These are phyloP conservation scores for Coprinellus micaceus DNA, from an alignment of 768 basidiomycete species.

Conservation along the genomic window DNA sequence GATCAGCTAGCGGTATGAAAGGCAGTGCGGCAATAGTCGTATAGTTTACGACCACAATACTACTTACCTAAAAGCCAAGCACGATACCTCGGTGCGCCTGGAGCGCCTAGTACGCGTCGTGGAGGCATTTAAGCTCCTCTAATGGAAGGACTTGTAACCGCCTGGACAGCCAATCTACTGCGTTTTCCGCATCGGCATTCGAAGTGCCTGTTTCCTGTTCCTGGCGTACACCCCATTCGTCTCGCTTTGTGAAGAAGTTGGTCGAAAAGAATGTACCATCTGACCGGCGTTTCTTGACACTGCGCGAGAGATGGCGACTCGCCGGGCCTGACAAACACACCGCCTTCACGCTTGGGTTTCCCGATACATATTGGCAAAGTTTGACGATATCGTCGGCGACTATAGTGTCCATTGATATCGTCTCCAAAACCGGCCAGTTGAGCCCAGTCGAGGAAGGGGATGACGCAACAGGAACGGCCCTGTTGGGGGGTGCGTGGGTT, in stretches of 20 bases:
- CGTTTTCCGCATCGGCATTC: background rate
- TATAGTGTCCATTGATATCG: slow-evolving; percentile 5
- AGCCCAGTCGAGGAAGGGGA: background rate
- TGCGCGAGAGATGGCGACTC: slow-evolving; percentile 2
- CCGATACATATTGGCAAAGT: slow-evolving; percentile 2
- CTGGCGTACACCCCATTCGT: background rate
- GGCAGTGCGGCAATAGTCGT: too few relatives aligned
- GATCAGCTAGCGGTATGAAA: too few relatives aligned
- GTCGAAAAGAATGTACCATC: slow-evolving; percentile 5
- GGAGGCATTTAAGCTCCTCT: too few relatives aligned
- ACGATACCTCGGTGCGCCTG: too few relatives aligned
- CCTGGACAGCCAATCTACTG: background rate
- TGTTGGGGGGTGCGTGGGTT: background rate
- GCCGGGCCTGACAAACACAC: slow-evolving; percentile 6
- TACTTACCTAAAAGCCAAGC: too few relatives aligned
- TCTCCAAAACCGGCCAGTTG: slow-evolving; percentile 5
- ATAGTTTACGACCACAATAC: too few relatives aligned
- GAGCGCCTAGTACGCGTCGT: too few relatives aligned
- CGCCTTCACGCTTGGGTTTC: background rate
- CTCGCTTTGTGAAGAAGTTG: background rate
- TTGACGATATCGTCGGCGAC: background rate
- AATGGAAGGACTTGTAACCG: background rate
- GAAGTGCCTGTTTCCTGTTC: background rate
- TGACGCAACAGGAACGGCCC: background rate
- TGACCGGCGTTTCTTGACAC: slow-evolving; percentile 6